A percentile compares a stretch with the other conserved stretches of the same genome.
phyloP scores from a whole-genome alignment of 2,329 filamentous ascomycete species.

The Aaosphaeria arxii region DNA sequence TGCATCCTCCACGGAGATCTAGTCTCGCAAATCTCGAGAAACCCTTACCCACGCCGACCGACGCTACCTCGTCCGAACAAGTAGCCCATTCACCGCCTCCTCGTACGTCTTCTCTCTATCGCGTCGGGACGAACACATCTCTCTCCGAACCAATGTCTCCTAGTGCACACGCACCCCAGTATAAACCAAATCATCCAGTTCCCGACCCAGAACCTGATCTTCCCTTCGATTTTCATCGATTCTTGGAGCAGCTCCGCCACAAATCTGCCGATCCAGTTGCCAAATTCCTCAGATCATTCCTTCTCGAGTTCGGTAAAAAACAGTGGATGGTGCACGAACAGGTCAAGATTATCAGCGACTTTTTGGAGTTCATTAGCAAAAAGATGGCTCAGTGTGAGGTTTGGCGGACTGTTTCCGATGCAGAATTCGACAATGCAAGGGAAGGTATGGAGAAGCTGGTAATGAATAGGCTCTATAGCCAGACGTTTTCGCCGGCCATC shows the following conservation, averaged over 20 bases:
- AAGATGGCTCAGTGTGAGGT: constrained; percentile 98
- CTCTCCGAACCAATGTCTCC: constrained; percentile 31
- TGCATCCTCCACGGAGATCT: constrained; percentile 79
- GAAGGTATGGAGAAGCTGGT: constrained; percentile 99
- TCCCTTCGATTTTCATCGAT: constrained; percentile 96
- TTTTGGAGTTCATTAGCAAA: constrained; percentile 92
- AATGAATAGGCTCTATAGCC: constrained; percentile 94
- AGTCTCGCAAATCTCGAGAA: constrained; percentile 72
- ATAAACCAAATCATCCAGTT: constrained; percentile 54
- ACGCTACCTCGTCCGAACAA: constrained; percentile 17
- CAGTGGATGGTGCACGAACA: constrained; percentile 99
- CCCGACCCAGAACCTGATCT: constrained; percentile 70
- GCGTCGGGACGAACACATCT: constrained; percentile 26
- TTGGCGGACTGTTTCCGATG: constrained; percentile 92
- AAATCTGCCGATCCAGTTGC: constrained; percentile 98
- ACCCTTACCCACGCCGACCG: constrained; percentile 28
- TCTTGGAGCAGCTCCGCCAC: constrained; percentile 91
- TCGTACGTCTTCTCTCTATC: constrained; percentile 32
- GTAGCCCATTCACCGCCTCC: constrained; percentile 31
- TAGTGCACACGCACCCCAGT: constrained; percentile 46
- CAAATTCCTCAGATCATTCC: constrained; percentile 89
- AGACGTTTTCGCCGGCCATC: constrained; percentile 95
- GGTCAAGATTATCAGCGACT: constrained; percentile 97
- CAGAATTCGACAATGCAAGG: constrained; percentile 95
- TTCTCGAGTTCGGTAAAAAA: constrained; percentile 91